Conservation (phyloP, 2,329 filamentous ascomycete species). For the Phialophora macrospora region DNA sequence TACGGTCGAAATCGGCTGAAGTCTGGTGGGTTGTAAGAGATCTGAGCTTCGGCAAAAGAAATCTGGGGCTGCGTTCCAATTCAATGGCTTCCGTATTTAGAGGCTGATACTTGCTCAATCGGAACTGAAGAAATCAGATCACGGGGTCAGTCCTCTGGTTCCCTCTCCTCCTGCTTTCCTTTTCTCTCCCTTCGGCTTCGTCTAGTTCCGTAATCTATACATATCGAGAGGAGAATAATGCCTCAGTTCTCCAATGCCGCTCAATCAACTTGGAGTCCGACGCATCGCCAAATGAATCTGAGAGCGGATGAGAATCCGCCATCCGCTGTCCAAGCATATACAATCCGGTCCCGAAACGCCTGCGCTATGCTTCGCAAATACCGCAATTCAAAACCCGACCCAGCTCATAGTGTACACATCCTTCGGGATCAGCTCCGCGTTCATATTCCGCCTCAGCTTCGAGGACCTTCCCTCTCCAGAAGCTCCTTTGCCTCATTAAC, state of each 20-base stretch:
- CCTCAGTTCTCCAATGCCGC: slow-evolving; percentile 15
- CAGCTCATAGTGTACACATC: neutral
- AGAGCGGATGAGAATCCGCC: slow-evolving; percentile 2
- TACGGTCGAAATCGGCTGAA: neutral
- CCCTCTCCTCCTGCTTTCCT: neutral
- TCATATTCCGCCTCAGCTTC: neutral
- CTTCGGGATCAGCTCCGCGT: neutral
- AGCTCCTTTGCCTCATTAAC: slow-evolving; percentile 99
- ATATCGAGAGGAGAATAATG: slow-evolving; percentile 23
- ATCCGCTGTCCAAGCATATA: neutral
- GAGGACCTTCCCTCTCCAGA: slow-evolving; percentile 68
- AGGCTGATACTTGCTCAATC: neutral
- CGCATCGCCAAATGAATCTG: neutral
- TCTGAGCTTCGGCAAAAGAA: neutral
- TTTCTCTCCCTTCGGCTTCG: neutral
- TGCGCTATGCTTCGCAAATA: slow-evolving; percentile 26
- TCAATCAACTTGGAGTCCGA: neutral
- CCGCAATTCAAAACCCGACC: neutral
- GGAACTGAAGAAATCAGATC: neutral
- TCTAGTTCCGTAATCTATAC: neutral
- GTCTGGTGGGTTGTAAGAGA: neutral
- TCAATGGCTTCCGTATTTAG: neutral
- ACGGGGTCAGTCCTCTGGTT: neutral
- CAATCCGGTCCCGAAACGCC: slow-evolving; percentile 23
- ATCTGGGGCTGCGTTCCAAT: neutral